phyloP scores from a whole-genome alignment of 2,329 filamentous ascomycete species.

The Pyricularia sp. region DNA sequence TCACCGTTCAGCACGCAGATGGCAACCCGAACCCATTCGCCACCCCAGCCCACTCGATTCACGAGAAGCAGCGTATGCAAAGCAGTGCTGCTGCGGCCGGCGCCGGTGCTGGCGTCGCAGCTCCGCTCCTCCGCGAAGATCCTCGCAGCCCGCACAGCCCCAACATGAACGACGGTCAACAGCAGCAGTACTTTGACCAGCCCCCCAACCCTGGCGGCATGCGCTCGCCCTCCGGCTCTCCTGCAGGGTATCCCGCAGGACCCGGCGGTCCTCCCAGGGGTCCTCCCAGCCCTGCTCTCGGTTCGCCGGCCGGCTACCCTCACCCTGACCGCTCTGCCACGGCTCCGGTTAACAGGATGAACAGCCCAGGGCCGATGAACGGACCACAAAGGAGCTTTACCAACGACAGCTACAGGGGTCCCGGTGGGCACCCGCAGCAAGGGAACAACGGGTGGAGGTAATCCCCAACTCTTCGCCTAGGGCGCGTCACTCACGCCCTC shows the following conservation, averaged over 20 bases:
- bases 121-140: slow-evolving; percentile 16
- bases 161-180: slow-evolving; percentile 2
- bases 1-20: slow-evolving; percentile 21
- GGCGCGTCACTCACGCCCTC: not conserved
- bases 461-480: not conserved
- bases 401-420: not conserved
- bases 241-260: not conserved
- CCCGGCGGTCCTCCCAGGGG: not conserved
- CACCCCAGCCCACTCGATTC: slow-evolving; percentile 14
- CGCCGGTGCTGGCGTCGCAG: slow-evolving; percentile 8
- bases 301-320: not conserved
- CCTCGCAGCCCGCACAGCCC: slow-evolving; percentile 13
- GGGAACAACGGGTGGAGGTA: slow-evolving; percentile 5
- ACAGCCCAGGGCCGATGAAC: slow-evolving; percentile 6
- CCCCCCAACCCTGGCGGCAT: not conserved
- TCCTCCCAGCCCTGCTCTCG: slow-evolving; percentile 1
- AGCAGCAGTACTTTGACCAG: slow-evolving; percentile 1
- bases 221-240: not conserved
- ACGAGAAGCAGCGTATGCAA: slow-evolving; percentile 14
- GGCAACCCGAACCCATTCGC: slow-evolving; percentile 18
- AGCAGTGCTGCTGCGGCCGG: not conserved
- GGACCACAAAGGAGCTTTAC: slow-evolving; percentile 9
- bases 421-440: not conserved
- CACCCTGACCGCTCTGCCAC: slow-evolving; percentile 14
- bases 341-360: slow-evolving; percentile 3